phyloP scores from a whole-genome alignment of 345 rosid species.

The Mercurialis annua region DNA sequence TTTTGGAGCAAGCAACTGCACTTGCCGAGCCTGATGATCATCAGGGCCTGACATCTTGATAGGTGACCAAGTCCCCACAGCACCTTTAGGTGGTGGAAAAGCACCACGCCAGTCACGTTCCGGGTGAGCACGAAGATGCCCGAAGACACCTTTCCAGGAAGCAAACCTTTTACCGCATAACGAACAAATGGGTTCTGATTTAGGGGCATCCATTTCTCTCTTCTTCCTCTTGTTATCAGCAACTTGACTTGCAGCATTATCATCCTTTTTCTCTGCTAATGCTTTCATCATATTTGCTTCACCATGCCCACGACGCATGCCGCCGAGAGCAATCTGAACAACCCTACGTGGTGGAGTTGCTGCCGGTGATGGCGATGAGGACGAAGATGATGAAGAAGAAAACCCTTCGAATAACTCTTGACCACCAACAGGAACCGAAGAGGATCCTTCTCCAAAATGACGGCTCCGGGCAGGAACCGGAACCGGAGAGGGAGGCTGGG shows the following conservation, averaged over 20 bases:
- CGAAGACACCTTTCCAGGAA: conserved; percentile 19
- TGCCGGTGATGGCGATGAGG: too few relatives aligned
- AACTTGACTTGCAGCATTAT: not conserved
- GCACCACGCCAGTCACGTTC: conserved; percentile 18
- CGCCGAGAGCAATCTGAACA: not conserved
- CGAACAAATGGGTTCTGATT: conserved; percentile 1
- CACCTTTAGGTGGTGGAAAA: conserved; percentile 12
- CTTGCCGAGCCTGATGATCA: not conserved
- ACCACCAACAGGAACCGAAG: too few relatives aligned
- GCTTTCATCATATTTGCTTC: conserved; percentile 5
- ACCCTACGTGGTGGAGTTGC: not conserved
- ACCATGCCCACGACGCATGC: not conserved
- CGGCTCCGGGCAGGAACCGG: too few relatives aligned
- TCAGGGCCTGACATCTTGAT: not conserved
- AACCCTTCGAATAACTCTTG: too few relatives aligned
- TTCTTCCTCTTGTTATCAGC: not conserved
- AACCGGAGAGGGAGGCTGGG: too few relatives aligned
- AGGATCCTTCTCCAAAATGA: not conserved
- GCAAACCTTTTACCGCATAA: conserved; percentile 11
- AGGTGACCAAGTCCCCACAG: not conserved
- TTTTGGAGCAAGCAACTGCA: conserved; percentile 7
- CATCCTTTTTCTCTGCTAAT: too few relatives aligned
- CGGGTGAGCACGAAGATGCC: conserved; percentile 16
- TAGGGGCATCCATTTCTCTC: conserved; percentile 7
- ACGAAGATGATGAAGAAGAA: too few relatives aligned